Percentiles rank a stretch among this genome's conserved stretches.
phyloP scores from a whole-genome alignment of 306 rosid species.

The Gastrolobium villosum region DNA sequence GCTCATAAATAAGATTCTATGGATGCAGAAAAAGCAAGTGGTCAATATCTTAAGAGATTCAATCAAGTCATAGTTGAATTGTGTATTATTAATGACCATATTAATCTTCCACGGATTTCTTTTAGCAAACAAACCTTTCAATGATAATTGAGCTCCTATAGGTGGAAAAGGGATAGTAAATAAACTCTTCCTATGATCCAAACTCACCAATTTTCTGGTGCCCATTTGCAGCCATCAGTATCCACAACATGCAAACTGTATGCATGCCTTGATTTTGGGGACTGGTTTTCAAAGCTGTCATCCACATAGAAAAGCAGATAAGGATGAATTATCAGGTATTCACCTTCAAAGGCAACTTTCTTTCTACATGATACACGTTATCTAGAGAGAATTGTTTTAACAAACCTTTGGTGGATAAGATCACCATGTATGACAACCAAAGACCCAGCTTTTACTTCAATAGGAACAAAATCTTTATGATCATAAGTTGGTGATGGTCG shows the following conservation, averaged over 20 bases:
- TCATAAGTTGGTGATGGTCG: conserved; percentile 77
- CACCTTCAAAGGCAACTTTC: conserved; percentile 11
- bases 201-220: conserved; percentile 87
- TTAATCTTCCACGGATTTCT: background rate
- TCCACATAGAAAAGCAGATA: conserved; percentile 36
- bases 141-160: conserved; percentile 3
- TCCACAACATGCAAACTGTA: conserved; percentile 92
- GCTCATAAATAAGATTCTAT: background rate
- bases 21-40: background rate
- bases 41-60: conserved; percentile 17
- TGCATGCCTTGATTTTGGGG: conserved; percentile 92
- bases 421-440: conserved; percentile 92
- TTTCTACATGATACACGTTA: conserved; percentile 19
- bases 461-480: conserved; percentile 82
- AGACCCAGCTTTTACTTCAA: conserved; percentile 94
- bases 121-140: conserved; percentile 31
- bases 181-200: conserved; percentile 16
- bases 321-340: conserved; percentile 32
- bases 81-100: conserved; percentile 19
- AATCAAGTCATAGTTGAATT: conserved; percentile 18
- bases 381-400: conserved; percentile 37
- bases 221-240: conserved; percentile 94
- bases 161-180: conserved; percentile 1
- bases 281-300: conserved; percentile 89
- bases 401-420: conserved; percentile 98